Base-by-base conservation (phyloP, 176 grass and related monocot species). In the Carex parvula region DNA sequence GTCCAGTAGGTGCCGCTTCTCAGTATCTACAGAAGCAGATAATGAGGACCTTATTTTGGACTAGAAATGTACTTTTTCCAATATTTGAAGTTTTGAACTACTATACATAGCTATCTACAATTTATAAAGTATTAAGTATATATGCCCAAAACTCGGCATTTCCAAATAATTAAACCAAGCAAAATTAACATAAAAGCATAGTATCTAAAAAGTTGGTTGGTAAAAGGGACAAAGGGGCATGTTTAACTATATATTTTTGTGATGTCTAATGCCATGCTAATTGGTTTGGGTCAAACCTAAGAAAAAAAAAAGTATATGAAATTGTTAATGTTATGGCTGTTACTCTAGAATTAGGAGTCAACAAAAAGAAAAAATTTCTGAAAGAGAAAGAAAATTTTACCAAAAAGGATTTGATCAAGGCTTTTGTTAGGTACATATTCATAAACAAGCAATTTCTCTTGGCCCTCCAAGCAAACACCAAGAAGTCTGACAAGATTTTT, bases 391-490 rank as follows among this genome's bases (percentile, higher is more conserved):
- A 14, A n/a, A 64, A 26, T 26, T 26, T 39, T 65, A 85, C 84
- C 84, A 54, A 85, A 85, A 22, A 79, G 84, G 29, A 85, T 78
- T 75, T 75, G 55, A 70, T 79, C 84, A 12, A 85, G 72, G 72
- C 84, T 85, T 79, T 64, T 85, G 84, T 85, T 85, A 30, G 71
- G 58, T 12, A 85, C 53, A 33, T 85, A 85, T 79, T 85, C 84
- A 77, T 79, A 85, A 46, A 85, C 84, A 85, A 85, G 56, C 35
- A 77, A 21, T 15, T 85, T 85, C 70, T 77, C 84, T 85, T 85
- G 60, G 33, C 14, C 71, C 50, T 85, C 84, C 58, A 79, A 85
- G 70, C 84, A 85, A 32, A 85, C 70, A 60, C 84, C 84, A 13
- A 85, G 50, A 77, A 85, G 55, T 77, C 69, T 79, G 21, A 79